Conservation (phyloP, 805 yeast species). For the Lachancea mirantina region DNA sequence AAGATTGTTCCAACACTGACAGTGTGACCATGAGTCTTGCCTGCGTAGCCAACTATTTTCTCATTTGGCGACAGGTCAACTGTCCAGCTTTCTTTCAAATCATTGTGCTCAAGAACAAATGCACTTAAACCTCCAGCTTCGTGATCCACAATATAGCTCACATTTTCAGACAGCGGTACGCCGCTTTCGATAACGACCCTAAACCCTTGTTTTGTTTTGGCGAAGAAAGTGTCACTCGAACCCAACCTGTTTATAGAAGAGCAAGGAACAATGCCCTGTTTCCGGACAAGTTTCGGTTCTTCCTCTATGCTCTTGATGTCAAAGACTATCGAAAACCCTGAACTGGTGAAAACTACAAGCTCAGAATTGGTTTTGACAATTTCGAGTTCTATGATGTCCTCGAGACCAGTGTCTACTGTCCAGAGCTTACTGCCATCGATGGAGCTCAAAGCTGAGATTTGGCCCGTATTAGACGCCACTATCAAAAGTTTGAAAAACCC, state of each 20-base stretch:
- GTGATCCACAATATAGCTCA: conserved; percentile 19
- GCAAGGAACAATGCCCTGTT: neutral
- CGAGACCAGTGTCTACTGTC: conserved; percentile 27
- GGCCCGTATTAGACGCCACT: conserved; percentile 35
- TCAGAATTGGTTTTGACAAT: conserved; percentile 14
- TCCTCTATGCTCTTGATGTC: conserved; percentile 8
- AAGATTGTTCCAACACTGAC: conserved; percentile 63
- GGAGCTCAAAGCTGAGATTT: conserved; percentile 39
- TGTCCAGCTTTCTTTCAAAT: conserved; percentile 34
- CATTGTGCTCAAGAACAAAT: conserved; percentile 18
- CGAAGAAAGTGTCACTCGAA: conserved; percentile 11
- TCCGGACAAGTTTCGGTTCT: neutral
- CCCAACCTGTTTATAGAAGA: neutral
- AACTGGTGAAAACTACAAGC: conserved; percentile 20
- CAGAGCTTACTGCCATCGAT: conserved; percentile 36
- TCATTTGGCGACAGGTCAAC: conserved; percentile 29
- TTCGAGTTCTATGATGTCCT: conserved; percentile 20
- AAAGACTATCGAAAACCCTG: conserved; percentile 25
- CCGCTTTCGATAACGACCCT: conserved; percentile 10
- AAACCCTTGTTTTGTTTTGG: conserved; percentile 13
- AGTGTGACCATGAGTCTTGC: conserved; percentile 35
- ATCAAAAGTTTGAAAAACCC: conserved; percentile 42
- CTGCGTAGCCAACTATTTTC: conserved; percentile 34
- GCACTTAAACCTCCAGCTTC: conserved; percentile 20
- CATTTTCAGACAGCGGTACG: conserved; percentile 10